Percentiles rank a stretch among this genome's conserved stretches.
phyloP scores from a whole-genome alignment of 108 stramenopile genomes.

The Cyclotella atomus region DNA sequence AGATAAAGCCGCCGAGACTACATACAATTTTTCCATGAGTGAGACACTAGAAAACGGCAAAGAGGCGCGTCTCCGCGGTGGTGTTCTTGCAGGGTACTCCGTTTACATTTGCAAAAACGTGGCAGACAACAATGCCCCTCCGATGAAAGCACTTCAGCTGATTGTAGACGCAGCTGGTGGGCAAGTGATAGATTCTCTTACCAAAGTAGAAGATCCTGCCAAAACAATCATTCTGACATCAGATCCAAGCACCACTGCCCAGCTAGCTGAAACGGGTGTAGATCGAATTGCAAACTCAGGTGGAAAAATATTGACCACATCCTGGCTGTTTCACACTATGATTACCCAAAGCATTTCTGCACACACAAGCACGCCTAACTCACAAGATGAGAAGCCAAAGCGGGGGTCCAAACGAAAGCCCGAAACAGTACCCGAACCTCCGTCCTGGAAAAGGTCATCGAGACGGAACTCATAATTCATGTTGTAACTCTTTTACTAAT shows the following conservation, averaged over 20 bases:
- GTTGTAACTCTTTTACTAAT: too few species aligned
- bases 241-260: conserved; percentile 38
- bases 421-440: background rate
- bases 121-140: conserved; percentile 63
- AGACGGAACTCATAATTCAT: background rate
- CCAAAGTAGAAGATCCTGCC: conserved; percentile 13
- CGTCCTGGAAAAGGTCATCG: background rate
- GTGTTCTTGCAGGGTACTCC: conserved; percentile 45
- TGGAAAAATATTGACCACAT: conserved; percentile 28
- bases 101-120: conserved; percentile 62
- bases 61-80: conserved; percentile 27
- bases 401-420: background rate
- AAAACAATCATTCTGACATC: conserved; percentile 44
- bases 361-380: background rate
- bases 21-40: conserved; percentile 60
- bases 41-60: conserved; percentile 51
- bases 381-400: background rate
- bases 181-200: conserved; percentile 35
- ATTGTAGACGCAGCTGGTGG: conserved; percentile 65
- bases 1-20: conserved; percentile 55
- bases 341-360: conserved; percentile 26
- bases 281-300: conserved; percentile 11
- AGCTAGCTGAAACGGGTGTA: conserved; percentile 34
- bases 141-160: conserved; percentile 45
- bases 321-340: conserved; percentile 42